Evolutionary conservation across 257 asterid species (phyloP), one percentile per base, ranked within the genome.

Genomic region (Salvia miltiorrhiza): DNA sequence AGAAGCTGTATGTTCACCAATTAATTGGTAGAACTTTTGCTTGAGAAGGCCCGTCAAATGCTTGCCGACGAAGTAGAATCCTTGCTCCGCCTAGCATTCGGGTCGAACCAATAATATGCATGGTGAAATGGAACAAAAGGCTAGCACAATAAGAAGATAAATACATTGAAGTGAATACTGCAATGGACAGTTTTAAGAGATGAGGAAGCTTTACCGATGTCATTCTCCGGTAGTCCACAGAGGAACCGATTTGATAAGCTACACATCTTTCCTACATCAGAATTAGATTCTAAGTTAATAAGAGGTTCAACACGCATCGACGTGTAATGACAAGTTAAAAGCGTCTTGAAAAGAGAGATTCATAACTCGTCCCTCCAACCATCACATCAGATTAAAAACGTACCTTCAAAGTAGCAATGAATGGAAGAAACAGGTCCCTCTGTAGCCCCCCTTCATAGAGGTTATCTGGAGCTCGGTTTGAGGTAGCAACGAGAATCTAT

Each of bases 371-470:
- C 67, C 67, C n/a, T 43, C n/a, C 28, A 26, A 20, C 45, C 43
- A 21, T 54, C 67, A 66, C 12, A 43, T 13, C 11, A 4, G 62
- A 23, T 52, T 16, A 39, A 0, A 48, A 19, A 23, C 49, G 41
- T 78, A 93, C 98, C 96, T 93, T 90, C 65, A 93, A 48, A 70
- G 93, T 81, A 65, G 90, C 89, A 71, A 93, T 90, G 70, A 88
- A 92, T 55, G 98, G 97, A 73, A 88, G 89, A 80, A 88, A 92
- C 59, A 92, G 88, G 75, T 90, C 98, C 76, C 98, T 87, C 65
- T 93, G 98, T 40, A 93, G 75, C 17, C 98, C 95, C 62, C 97
- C 90, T 76, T 93, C 96, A 20, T 93, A 93, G 63, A 93, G 98
- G 14, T 88, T 85, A 77, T 93, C 95, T 2, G 98, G 97, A 55